Percentiles rank a stretch among this genome's conserved stretches.
Evolutionary conservation across 1,284 basidiomycete genomes (phyloP).

Genomic region (Fomitopsis betulina): DNA sequence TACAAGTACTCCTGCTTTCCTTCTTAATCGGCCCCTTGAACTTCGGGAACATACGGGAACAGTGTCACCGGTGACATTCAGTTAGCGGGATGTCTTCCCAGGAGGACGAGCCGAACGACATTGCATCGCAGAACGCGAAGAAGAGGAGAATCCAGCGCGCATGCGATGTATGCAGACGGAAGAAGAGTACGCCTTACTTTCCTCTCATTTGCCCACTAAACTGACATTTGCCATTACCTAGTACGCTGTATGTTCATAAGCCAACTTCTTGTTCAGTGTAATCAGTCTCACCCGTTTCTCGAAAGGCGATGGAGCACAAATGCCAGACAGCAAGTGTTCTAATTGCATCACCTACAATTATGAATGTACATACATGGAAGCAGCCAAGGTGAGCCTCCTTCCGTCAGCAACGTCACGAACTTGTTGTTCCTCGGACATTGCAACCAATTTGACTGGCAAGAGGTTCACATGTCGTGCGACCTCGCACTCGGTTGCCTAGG

Average conservation of each 20-base stretch:
- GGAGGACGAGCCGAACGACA: conserved; percentile 41
- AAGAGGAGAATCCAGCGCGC: conserved; percentile 70
- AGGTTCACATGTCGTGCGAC: too few species aligned
- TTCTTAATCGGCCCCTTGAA: background rate
- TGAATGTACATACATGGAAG: conserved; percentile 76
- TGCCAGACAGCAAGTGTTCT: conserved; percentile 67
- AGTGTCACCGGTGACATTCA: background rate
- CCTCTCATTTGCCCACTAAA: background rate
- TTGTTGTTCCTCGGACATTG: background rate
- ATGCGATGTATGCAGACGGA: conserved; percentile 71
- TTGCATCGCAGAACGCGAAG: conserved; percentile 39
- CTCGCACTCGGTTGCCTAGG: too few species aligned
- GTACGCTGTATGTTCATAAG: conserved; percentile 20
- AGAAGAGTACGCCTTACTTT: conserved; percentile 53
- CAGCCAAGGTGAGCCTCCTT: conserved; percentile 50
- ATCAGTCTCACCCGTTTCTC: background rate
- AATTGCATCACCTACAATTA: conserved; percentile 73
- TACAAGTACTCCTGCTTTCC: background rate
- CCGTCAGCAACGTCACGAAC: background rate
- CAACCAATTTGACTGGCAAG: too few species aligned
- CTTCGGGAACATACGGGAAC: background rate
- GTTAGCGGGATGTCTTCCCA: conserved; percentile 37
- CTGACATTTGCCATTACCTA: conserved; percentile 2
- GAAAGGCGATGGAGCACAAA: conserved; percentile 32
- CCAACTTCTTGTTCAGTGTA: background rate